A percentile compares a stretch with the other conserved stretches of the same genome.
phyloP scores from a whole-genome alignment of 225 moss, liverwort and hornwort genomes.

The Bryum argenteum region DNA sequence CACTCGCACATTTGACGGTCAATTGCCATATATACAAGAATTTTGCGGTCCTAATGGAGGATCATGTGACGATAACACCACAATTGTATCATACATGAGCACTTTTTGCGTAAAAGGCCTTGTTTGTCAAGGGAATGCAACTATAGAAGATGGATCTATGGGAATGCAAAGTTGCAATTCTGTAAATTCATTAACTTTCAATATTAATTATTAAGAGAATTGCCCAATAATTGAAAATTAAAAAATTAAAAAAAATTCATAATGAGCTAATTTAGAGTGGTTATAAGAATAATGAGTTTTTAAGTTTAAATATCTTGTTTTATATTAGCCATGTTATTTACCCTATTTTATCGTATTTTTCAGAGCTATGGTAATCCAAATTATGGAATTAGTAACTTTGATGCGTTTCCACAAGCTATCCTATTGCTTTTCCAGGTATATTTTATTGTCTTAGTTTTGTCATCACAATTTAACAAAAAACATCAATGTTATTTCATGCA shows the following conservation, averaged over 20 bases:
- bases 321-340: neutral
- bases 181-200: conserved; percentile 28
- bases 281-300: rapidly evolving
- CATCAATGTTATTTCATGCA: no score
- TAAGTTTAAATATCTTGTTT: neutral
- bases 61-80: conserved; percentile 44
- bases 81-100: conserved; percentile 36
- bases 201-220: no score
- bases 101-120: conserved; percentile 61
- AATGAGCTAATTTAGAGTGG: neutral
- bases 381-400: conserved; percentile 65
- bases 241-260: no score
- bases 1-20: conserved; percentile 29
- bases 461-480: neutral
- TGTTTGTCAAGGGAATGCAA: conserved; percentile 42
- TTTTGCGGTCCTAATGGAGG: conserved; percentile 35
- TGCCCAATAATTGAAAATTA: no score
- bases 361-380: conserved; percentile 69
- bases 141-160: conserved; percentile 32
- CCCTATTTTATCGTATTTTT: neutral
- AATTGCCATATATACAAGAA: conserved; percentile 35
- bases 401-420: conserved; percentile 61
- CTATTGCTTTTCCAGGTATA: conserved; percentile 71
- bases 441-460: neutral
- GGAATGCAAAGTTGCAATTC: conserved; percentile 49